Conservation (phyloP, 2,329 filamentous ascomycete species). For the Cyphellophora attinorum region DNA sequence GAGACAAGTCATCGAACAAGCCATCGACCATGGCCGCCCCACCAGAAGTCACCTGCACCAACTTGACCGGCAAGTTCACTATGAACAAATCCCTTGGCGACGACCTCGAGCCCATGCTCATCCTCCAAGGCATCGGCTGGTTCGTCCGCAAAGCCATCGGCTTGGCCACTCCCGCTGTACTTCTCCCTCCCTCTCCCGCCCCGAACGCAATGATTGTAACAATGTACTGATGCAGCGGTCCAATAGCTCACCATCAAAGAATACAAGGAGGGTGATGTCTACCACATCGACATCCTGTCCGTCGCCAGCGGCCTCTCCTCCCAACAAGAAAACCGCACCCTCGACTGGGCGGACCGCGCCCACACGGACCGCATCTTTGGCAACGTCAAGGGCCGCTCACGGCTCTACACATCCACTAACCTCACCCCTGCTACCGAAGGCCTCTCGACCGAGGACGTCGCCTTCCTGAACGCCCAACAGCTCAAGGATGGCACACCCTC, state of each 20-base stretch:
- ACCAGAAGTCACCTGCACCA: conserved; percentile 2
- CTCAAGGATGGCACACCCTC: conserved; percentile 46
- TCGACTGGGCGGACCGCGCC: conserved; percentile 51
- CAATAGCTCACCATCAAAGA: conserved; percentile 27
- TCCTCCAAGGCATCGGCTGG: conserved; percentile 59
- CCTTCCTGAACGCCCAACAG: conserved; percentile 30
- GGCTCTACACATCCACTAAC: conserved; percentile 16
- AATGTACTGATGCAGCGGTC: not conserved
- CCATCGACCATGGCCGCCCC: conserved; percentile 2
- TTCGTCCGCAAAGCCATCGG: conserved; percentile 62
- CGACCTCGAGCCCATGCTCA: conserved; percentile 56
- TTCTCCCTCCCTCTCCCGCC: not conserved
- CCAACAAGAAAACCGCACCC: conserved; percentile 48
- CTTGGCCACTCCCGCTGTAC: conserved; percentile 49
- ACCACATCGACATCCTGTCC: conserved; percentile 65
- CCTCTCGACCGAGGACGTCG: conserved; percentile 26
- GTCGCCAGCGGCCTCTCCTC: conserved; percentile 59
- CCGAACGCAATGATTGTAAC: too few species aligned
- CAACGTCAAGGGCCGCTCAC: conserved; percentile 51
- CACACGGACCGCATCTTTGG: conserved; percentile 78
- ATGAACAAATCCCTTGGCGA: conserved; percentile 66
- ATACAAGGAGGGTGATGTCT: conserved; percentile 34
- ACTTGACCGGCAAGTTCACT: conserved; percentile 24
- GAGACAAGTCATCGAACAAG: too few species aligned
- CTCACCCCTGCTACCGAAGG: conserved; percentile 33